Evolutionary conservation across 1,284 basidiomycete genomes (phyloP).

Genomic region (Cutaneotrichosporon daszewskae): DNA sequence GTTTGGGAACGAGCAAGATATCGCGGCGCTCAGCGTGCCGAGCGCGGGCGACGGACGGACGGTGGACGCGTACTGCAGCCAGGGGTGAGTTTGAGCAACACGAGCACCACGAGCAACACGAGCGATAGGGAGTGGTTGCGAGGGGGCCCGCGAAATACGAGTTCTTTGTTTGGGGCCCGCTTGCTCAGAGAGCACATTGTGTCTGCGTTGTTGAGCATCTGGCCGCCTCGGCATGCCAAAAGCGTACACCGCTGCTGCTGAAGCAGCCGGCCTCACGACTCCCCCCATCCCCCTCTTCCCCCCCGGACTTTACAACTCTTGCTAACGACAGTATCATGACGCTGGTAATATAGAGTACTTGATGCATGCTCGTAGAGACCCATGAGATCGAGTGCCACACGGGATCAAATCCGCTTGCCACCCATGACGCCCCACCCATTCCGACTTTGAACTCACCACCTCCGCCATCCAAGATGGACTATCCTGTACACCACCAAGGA

Average conservation of each 20-base stretch:
- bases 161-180: background rate
- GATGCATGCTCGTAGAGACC: constrained; percentile 1
- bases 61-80: constrained; percentile 45
- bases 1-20: constrained; percentile 57
- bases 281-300: background rate
- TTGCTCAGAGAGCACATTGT: too few species aligned
- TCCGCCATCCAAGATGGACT: too few species aligned
- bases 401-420: too few species aligned
- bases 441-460: background rate
- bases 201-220: too few species aligned
- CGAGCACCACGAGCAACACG: background rate
- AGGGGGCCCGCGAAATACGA: background rate
- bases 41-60: constrained; percentile 39
- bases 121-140: background rate
- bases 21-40: constrained; percentile 35
- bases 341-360: constrained; percentile 22
- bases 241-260: too few species aligned
- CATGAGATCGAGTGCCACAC: too few species aligned
- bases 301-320: background rate
- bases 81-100: constrained; percentile 33
- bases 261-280: too few species aligned
- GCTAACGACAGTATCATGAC: constrained; percentile 27
- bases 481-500: too few species aligned
- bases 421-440: too few species aligned
- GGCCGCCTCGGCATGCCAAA: too few species aligned